These are phyloP conservation scores for Solanum bulbocastanum DNA, from an alignment of 257 asterid species.

Conservation along the genomic window DNA sequence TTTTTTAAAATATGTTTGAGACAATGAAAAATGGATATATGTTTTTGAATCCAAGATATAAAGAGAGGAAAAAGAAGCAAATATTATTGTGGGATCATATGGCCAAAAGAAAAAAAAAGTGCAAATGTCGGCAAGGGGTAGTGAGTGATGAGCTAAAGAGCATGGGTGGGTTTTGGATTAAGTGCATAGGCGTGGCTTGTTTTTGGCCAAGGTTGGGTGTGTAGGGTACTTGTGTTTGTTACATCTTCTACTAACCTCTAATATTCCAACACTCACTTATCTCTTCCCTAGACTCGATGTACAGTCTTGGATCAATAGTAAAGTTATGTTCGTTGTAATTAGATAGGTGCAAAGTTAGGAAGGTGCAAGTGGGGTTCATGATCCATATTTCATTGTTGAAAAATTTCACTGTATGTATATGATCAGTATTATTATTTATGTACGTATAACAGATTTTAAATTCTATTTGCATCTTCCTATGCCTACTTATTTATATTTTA, in stretches of 20 bases:
- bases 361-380: no score
- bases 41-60: not conserved
- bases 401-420: no score
- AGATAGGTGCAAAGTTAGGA: no score
- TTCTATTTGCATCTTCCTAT: not conserved
- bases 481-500: not conserved
- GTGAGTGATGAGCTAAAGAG: conserved; percentile 29
- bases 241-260: not conserved
- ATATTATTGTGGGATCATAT: not conserved
- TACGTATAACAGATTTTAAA: not conserved
- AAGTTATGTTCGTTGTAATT: not conserved
- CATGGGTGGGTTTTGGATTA: conserved; percentile 21
- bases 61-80: not conserved
- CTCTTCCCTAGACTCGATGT: not conserved
- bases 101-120: not conserved
- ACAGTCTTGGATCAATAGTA: not conserved
- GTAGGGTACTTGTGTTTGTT: not conserved
- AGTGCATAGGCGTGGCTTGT: conserved; percentile 24
- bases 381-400: no score
- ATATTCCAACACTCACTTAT: not conserved
- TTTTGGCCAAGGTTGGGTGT: conserved; percentile 18
- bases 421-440: not conserved
- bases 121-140: conserved; percentile 26
- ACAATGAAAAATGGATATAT: not conserved
- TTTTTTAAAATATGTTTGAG: not conserved